A percentile compares a stretch with the other conserved stretches of the same genome.
Conservation (phyloP, 495 filamentous ascomycete species). For the Aspergillus ellipticus region DNA sequence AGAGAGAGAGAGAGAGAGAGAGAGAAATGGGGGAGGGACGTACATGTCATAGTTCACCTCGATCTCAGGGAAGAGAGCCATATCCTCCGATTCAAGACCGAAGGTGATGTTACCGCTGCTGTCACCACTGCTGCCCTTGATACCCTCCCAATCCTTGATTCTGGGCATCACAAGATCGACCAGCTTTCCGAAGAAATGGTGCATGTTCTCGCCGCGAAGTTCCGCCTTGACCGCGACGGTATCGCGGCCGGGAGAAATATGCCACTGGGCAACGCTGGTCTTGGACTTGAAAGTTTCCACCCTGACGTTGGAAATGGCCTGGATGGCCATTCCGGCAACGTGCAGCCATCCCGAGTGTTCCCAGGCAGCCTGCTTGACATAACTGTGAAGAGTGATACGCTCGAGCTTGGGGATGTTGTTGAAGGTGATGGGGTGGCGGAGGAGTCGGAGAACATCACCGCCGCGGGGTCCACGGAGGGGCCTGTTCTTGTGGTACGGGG, state of each 20-base stretch:
- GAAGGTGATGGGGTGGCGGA: slow-evolving; percentile 76
- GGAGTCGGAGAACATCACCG: slow-evolving; percentile 59
- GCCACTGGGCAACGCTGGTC: slow-evolving; percentile 62
- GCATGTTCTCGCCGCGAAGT: slow-evolving; percentile 73
- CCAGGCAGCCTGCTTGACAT: slow-evolving; percentile 57
- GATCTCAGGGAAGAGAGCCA: slow-evolving; percentile 86
- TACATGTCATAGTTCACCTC: slow-evolving; percentile 88
- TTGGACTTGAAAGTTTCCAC: slow-evolving; percentile 65
- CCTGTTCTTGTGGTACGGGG: slow-evolving; percentile 90
- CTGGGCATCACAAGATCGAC: slow-evolving; percentile 85
- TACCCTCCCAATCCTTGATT: slow-evolving; percentile 91
- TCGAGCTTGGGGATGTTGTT: slow-evolving; percentile 78
- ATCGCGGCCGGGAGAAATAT: slow-evolving; percentile 48
- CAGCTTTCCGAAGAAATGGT: slow-evolving; percentile 80
- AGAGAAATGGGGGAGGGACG: slow-evolving; percentile 32
- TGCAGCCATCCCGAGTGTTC: slow-evolving; percentile 66
- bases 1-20: too few species aligned
- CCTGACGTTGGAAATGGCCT: slow-evolving; percentile 79
- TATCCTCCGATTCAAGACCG: slow-evolving; percentile 66
- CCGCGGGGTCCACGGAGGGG: slow-evolving; percentile 80
- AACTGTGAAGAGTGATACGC: slow-evolving; percentile 75
- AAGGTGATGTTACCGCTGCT: slow-evolving; percentile 81
- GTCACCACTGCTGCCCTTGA: slow-evolving; percentile 74
- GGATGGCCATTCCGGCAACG: slow-evolving; percentile 75
- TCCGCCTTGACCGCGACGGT: slow-evolving; percentile 63